Conservation (phyloP, 768 basidiomycete genomes). For the Boletus edulis region DNA sequence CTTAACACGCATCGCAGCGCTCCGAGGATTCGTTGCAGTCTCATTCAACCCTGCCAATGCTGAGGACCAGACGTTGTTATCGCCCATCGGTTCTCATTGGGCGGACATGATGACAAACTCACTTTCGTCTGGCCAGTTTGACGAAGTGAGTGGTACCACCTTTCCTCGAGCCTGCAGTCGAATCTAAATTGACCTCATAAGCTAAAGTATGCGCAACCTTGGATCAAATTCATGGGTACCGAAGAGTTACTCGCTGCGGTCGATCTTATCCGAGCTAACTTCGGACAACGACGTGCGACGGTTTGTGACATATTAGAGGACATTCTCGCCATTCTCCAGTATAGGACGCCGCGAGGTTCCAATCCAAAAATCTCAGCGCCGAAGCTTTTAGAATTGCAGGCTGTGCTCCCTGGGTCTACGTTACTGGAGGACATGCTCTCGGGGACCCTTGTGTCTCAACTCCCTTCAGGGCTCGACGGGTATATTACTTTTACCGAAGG, state of each 20-base stretch:
- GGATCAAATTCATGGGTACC: conserved; percentile 55
- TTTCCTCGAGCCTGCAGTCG: neutral
- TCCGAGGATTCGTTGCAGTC: conserved; percentile 39
- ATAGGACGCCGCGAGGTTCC: conserved; percentile 3
- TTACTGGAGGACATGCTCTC: conserved; percentile 51
- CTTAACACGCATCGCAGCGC: conserved; percentile 32
- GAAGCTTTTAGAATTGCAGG: conserved; percentile 38
- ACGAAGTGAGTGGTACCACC: conserved; percentile 6
- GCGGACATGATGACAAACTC: conserved; percentile 11
- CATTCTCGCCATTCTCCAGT: conserved; percentile 36
- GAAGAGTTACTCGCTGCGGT: conserved; percentile 44
- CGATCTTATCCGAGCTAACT: conserved; percentile 32
- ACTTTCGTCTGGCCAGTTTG: conserved; percentile 8
- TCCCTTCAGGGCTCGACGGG: conserved; percentile 31
- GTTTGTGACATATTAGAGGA: conserved; percentile 31
- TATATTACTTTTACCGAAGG: conserved; percentile 5
- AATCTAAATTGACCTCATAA: conserved; percentile 4
- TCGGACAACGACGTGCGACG: neutral
- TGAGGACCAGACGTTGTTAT: conserved; percentile 40
- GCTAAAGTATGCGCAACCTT: conserved; percentile 28
- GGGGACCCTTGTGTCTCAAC: conserved; percentile 34
- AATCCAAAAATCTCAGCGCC: conserved; percentile 27
- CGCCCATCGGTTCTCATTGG: conserved; percentile 47
- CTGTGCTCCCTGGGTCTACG: conserved; percentile 32
- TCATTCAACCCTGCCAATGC: conserved; percentile 36